Base-by-base conservation (phyloP, 306 rosid species). In the Cucurbita argyrosperma region DNA sequence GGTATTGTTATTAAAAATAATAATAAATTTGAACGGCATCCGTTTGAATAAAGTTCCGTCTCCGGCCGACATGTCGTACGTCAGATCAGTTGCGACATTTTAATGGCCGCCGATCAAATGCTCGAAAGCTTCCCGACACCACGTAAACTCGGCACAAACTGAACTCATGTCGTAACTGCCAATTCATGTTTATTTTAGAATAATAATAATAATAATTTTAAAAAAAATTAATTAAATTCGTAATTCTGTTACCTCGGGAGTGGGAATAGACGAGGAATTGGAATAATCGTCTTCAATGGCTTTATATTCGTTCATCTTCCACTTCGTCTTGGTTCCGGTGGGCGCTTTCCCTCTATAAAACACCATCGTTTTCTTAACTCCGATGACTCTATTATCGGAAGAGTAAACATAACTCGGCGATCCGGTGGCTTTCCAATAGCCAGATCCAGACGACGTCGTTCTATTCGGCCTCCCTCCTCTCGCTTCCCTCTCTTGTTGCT, bases 391-490 rank as follows among this genome's bases (percentile, higher is more conserved):
- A 50, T 80, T 87, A 14, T 83, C 82, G 2, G 85, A 82, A 8
- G 98, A 92, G 84, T 85, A 92, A 14, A 92, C 96, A 18, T 87
- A 86, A 5, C 86, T 81, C 9, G 96, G 91, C 3, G 98, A 87
- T 1, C 96, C 98, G 0, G 98, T 92, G 1, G 98, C 96, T 64
- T 92, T 92, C 98, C 98, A 92, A 52, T 90, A 92, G 7, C 98
- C 72, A 1, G 72, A 67, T 0, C 72, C 98, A 13, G 86, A 74
- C 49, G 76, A 82, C 0, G 98, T 92, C 47, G 91, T 90, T 79
- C 96, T 83, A 57, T 68, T 88, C 0, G 96, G 90, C 68, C 96
- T 84, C 9, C 96, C 96, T 70, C 98, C 98, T 4, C 83, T 80
- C 0, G 93, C 85, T 76, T 92, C 96, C 45, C 96, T 80, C 37